These are phyloP conservation scores for Aspergillus homomorphus DNA, from an alignment of 495 filamentous ascomycete genomes.

Conservation along the genomic window DNA sequence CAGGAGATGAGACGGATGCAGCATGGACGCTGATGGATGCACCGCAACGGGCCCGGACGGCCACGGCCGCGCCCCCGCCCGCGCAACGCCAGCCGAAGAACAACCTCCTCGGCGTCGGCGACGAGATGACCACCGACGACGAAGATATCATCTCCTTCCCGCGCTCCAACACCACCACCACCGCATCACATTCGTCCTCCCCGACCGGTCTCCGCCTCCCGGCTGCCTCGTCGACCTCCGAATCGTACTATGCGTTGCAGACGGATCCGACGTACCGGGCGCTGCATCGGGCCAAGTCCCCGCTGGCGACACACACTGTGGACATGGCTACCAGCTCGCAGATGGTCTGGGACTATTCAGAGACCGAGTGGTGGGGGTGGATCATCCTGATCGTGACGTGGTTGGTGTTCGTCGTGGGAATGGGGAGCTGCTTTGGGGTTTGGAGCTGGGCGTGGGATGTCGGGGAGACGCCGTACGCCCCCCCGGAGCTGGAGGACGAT, in stretches of 20 bases:
- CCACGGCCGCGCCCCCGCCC: slow-evolving; percentile 17
- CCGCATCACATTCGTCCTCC: slow-evolving; percentile 24
- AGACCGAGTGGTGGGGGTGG: slow-evolving; percentile 97
- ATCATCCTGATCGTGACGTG: slow-evolving; percentile 85
- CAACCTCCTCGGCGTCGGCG: slow-evolving; percentile 58
- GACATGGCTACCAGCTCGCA: slow-evolving; percentile 39
- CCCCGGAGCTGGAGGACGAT: slow-evolving; percentile 89
- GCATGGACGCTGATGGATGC: slow-evolving; percentile 29
- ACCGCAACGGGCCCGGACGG: slow-evolving; percentile 21
- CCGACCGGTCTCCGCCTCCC: slow-evolving; percentile 34
- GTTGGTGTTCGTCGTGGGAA: slow-evolving; percentile 91
- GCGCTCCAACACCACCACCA: slow-evolving; percentile 27
- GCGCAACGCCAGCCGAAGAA: slow-evolving; percentile 42
- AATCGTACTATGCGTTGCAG: slow-evolving; percentile 60
- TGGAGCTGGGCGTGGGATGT: slow-evolving; percentile 99
- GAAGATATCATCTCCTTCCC: slow-evolving; percentile 67
- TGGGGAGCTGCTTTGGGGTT: slow-evolving; percentile 93
- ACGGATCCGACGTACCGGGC: slow-evolving; percentile 32
- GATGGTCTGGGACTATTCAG: slow-evolving; percentile 74
- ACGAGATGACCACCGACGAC: slow-evolving; percentile 74
- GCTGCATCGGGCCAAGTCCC: slow-evolving; percentile 58
- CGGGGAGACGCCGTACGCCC: slow-evolving; percentile 90
- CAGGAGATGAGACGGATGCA: slow-evolving; percentile 3
- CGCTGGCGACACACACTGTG: slow-evolving; percentile 48
- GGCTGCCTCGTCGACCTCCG: slow-evolving; percentile 56